Conservation (phyloP, 1,139 yeast species). For the Geotrichum candidum region DNA sequence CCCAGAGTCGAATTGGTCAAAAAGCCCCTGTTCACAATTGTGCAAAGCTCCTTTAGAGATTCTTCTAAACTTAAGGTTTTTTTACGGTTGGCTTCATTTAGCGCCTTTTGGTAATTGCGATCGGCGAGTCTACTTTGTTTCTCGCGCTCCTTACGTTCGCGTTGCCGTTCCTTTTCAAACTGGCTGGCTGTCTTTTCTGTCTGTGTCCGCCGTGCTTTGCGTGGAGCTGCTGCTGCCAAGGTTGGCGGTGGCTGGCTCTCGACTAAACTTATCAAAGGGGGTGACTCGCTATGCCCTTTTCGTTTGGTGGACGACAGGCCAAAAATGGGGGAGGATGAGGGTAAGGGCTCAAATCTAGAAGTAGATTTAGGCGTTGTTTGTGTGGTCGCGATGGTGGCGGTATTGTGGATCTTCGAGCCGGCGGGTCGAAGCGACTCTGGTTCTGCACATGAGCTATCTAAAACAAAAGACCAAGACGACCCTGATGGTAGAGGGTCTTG, state of each 20-base stretch:
- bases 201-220: not conserved
- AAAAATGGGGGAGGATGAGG: conserved; percentile 4
- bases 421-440: not conserved
- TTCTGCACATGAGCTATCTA: not conserved
- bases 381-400: conserved; percentile 2
- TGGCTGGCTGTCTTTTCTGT: conserved; percentile 1
- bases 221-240: not conserved
- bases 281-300: not conserved
- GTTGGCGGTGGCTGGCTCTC: not conserved
- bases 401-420: not conserved
- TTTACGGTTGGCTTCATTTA: conserved; percentile 6
- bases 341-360: conserved; percentile 1
- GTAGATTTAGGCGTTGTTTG: not conserved
- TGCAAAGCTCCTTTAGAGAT: conserved; percentile 1
- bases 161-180: not conserved
- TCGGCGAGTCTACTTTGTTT: conserved; percentile 17
- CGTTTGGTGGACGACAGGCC: not conserved
- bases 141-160: conserved; percentile 7
- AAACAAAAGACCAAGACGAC: not conserved
- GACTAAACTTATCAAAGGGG: not conserved
- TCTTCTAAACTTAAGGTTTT: conserved; percentile 3
- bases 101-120: conserved; percentile 10
- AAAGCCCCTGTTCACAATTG: not conserved
- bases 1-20: conserved; percentile 1
- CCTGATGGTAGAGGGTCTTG: not conserved